Base-by-base conservation (phyloP, 352 stramenopile genomes). In the Pythium folliculosum region DNA sequence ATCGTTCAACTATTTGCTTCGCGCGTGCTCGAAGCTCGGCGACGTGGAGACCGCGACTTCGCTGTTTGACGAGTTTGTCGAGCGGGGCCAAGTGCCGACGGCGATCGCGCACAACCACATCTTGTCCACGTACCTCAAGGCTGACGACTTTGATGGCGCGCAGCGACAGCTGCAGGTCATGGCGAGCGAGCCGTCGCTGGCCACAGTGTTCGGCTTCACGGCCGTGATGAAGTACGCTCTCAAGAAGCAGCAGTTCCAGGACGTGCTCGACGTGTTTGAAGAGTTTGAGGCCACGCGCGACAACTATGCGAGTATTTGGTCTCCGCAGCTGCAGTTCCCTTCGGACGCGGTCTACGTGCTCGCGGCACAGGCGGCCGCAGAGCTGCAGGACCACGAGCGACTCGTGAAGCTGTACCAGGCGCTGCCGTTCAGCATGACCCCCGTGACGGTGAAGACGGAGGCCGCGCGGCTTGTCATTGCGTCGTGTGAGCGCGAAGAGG, bases 1-100 rank as follows among this genome's bases (percentile, higher is more conserved):
- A 73, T 67, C 86, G 56, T 81, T 96, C 54, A 94, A 94, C 72
- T 91, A 84, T 30, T 66, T 96, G 23, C 70, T 96, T 38, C 80
- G 82, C 48, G 78, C 83, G 12, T 93, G 85, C 59, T 55, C 69
- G 27, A 71, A 73, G 43, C 65, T 88, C 19, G 56, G 71, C 2
- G 74, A 91, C 45, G 80, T 83, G 59, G 69, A 51, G 21, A 86
- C 63, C 2, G 88, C 84, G 0, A 70, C 71, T 6, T 63, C 50
- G 13, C 65, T 96, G 2, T 48, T 94, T 13, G 68, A 88, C 37
- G 78, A 93, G 60, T 94, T 96, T 65, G 69, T 67, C 19, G 59
- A 76, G 4, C 80, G 84, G 27, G 80, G 83, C 3, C 78, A 90
- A 21, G 65, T 78, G 40, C 56, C 86, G 4, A 85, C 83, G 12